These are phyloP conservation scores for Beauveria bassiana DNA, from an alignment of 2,329 filamentous ascomycete genomes.

Conservation along the genomic window DNA sequence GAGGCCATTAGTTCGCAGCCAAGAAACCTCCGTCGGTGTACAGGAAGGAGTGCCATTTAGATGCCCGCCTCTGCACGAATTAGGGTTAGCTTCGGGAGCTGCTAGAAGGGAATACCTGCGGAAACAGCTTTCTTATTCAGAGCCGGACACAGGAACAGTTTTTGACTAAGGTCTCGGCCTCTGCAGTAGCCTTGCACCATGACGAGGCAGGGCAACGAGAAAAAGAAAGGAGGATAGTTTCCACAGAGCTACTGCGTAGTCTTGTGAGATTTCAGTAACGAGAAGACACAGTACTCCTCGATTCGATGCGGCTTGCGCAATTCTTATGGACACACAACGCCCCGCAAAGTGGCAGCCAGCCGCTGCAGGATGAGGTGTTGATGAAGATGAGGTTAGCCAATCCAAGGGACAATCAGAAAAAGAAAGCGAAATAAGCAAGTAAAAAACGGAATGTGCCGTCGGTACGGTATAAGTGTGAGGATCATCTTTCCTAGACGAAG, in stretches of 20 bases:
- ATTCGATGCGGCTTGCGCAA: neutral
- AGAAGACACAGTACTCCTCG: neutral
- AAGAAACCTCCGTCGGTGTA: neutral
- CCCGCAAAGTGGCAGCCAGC: neutral
- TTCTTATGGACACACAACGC: conserved; percentile 7
- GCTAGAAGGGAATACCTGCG: neutral
- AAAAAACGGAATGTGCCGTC: neutral
- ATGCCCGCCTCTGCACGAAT: neutral
- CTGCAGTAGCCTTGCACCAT: conserved; percentile 5
- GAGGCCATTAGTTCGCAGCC: neutral
- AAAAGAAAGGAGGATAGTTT: conserved; percentile 9
- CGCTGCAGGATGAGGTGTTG: neutral
- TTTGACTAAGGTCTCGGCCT: conserved; percentile 9
- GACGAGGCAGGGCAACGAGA: conserved; percentile 5
- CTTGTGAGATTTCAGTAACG: neutral
- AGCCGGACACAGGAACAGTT: neutral
- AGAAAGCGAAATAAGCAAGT: neutral
- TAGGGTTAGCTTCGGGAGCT: neutral
- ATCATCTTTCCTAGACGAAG: neutral
- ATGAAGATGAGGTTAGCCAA: neutral
- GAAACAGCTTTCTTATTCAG: neutral
- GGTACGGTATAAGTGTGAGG: neutral
- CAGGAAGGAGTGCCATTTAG: conserved; percentile 6
- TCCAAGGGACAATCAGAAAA: neutral
- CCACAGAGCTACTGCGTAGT: neutral